Evolutionary conservation across 2,329 filamentous ascomycete genomes (phyloP).

Genomic region (Apiospora sp.): DNA sequence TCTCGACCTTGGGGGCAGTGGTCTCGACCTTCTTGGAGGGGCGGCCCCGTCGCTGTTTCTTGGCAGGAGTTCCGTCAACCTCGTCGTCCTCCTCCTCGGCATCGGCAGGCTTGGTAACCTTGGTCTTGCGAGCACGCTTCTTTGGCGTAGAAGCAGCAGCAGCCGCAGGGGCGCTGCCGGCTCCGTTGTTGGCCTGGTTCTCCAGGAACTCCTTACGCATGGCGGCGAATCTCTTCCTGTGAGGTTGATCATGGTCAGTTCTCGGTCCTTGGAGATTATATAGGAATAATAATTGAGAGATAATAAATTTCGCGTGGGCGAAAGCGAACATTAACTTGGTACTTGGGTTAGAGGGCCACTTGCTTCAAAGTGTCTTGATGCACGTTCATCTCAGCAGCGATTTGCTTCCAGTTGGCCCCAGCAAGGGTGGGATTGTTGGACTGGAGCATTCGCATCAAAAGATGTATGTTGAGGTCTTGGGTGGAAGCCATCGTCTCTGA

Average conservation of each 20-base stretch:
- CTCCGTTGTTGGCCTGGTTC: not conserved
- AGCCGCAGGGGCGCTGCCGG: not conserved
- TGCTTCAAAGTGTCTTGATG: not conserved
- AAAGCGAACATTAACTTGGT: not conserved
- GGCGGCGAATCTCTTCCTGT: not conserved
- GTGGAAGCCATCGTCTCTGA: not conserved
- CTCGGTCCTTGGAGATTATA: not conserved
- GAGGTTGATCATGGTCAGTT: not conserved
- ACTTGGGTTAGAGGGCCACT: not conserved
- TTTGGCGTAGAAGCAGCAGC: not conserved
- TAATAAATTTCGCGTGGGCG: not conserved
- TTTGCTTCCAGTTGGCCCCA: conserved; percentile 1
- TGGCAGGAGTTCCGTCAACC: not conserved
- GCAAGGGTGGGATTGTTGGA: not conserved
- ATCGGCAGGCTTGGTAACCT: not conserved
- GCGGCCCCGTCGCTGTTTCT: not conserved
- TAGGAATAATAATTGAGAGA: not conserved
- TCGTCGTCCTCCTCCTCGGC: not conserved
- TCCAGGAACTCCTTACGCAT: not conserved
- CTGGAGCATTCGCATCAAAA: not conserved
- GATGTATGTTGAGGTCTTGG: not conserved
- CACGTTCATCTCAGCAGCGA: not conserved
- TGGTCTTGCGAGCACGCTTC: not conserved
- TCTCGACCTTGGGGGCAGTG: not conserved
- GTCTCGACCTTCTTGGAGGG: not conserved